phyloP scores from a whole-genome alignment of 129 eudicot genomes.

The Silybum marianum region DNA sequence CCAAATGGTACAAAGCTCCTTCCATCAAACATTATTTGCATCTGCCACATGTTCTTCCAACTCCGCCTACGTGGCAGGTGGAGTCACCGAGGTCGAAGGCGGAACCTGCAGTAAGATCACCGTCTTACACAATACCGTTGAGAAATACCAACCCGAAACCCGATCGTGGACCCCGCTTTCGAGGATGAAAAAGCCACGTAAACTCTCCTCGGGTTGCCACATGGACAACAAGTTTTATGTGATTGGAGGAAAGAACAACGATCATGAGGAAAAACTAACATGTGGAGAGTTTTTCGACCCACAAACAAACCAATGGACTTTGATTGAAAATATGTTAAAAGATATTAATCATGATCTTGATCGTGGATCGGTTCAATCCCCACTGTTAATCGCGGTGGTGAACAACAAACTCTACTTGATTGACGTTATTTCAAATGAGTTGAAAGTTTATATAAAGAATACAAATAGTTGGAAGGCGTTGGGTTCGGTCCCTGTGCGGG shows the following conservation, averaged over 20 bases:
- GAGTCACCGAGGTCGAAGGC: slow-evolving; percentile 33
- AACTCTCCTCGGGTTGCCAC: slow-evolving; percentile 70
- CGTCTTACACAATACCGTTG: slow-evolving; percentile 52
- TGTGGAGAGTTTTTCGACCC: slow-evolving; percentile 82
- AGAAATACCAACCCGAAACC: slow-evolving; percentile 59
- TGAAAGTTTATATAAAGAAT: slow-evolving; percentile 65
- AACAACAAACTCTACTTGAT: slow-evolving; percentile 72
- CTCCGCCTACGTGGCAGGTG: slow-evolving; percentile 81
- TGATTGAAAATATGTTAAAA: slow-evolving; percentile 69
- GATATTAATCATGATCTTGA: slow-evolving; percentile 57
- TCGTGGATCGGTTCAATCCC: slow-evolving; percentile 41
- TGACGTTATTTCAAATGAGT: slow-evolving; percentile 63
- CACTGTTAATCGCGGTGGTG: slow-evolving; percentile 87
- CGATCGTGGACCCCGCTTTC: slow-evolving; percentile 76
- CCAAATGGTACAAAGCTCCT: slow-evolving; percentile 72
- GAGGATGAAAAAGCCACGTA: slow-evolving; percentile 62
- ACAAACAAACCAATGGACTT: slow-evolving; percentile 48
- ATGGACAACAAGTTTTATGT: background rate
- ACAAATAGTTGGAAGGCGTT: slow-evolving; percentile 69
- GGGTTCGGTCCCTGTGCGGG: slow-evolving; percentile 78
- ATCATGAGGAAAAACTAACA: slow-evolving; percentile 58
- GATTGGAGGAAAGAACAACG: slow-evolving; percentile 26
- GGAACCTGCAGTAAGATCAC: slow-evolving; percentile 18
- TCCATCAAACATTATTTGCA: slow-evolving; percentile 80
- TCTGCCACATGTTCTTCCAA: slow-evolving; percentile 81